Conservation (phyloP, 768 basidiomycete genomes). For the Boletus huronensis region DNA sequence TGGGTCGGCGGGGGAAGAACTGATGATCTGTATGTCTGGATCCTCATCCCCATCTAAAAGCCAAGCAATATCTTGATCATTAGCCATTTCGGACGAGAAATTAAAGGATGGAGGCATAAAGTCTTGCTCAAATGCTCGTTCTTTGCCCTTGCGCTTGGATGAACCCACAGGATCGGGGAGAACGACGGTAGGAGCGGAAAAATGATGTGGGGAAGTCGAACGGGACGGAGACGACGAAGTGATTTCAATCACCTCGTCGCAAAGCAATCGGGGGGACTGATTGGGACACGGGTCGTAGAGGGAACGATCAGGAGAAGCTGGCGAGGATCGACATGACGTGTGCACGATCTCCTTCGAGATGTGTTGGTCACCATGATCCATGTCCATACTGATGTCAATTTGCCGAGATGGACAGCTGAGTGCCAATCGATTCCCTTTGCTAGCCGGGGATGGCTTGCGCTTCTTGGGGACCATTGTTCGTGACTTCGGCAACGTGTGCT, state of each 20-base stretch:
- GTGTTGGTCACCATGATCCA: constrained; percentile 36
- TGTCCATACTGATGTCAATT: constrained; percentile 50
- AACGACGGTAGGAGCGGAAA: neutral
- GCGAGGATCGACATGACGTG: constrained; percentile 7
- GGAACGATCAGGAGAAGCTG: constrained; percentile 15
- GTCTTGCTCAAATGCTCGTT: constrained; percentile 2
- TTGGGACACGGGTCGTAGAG: neutral
- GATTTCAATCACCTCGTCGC: constrained; percentile 30
- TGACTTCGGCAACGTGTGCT: constrained; percentile 43
- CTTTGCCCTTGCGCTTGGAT: constrained; percentile 11
- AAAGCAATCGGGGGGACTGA: constrained; percentile 24
- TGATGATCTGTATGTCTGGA: constrained; percentile 47
- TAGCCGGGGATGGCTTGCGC: constrained; percentile 14
- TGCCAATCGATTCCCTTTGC: constrained; percentile 28
- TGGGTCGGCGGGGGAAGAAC: constrained; percentile 43
- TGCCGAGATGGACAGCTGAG: constrained; percentile 43
- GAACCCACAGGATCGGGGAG: neutral
- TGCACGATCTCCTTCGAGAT: neutral
- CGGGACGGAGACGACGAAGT: constrained; percentile 29
- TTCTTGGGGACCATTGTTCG: constrained; percentile 38
- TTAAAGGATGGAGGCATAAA: neutral
- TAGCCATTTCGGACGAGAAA: neutral
- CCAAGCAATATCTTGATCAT: constrained; percentile 55
- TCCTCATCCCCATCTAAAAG: constrained; percentile 66
- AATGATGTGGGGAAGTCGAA: constrained; percentile 13